phyloP scores from a whole-genome alignment of 2,329 filamentous ascomycete genomes.

The Fusarium mundagurra region DNA sequence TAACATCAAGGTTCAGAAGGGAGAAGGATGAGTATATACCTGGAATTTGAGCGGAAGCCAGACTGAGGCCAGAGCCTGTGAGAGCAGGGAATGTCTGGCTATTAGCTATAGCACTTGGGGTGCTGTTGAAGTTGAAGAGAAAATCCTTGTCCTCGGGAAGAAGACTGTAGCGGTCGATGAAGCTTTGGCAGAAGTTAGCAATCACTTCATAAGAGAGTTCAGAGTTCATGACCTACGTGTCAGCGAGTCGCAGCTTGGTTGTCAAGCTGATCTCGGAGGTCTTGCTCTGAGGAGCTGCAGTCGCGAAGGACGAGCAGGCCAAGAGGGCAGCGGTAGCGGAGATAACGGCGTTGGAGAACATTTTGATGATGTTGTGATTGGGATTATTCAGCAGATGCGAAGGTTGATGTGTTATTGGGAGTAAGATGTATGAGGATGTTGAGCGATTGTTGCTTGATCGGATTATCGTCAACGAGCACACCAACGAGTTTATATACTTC shows the following conservation, averaged over 20 bases:
- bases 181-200: conserved; percentile 39
- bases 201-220: accelerated
- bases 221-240: conserved; percentile 43
- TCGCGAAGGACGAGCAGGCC: conserved; percentile 49
- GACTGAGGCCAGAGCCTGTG: conserved; percentile 59
- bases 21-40: conserved; percentile 25
- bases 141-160: conserved; percentile 57
- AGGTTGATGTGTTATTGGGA: background rate
- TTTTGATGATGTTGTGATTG: background rate
- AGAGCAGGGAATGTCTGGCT: conserved; percentile 66
- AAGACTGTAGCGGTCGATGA: conserved; percentile 55
- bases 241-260: conserved; percentile 51
- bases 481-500: conserved; percentile 10
- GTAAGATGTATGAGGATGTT: background rate
- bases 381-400: background rate
- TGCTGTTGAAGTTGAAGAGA: conserved; percentile 58
- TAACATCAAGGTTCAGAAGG: background rate
- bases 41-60: conserved; percentile 61
- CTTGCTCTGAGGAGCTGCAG: conserved; percentile 35
- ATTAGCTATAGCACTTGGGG: conserved; percentile 57
- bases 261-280: conserved; percentile 44
- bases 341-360: conserved; percentile 13
- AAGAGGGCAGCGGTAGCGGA: conserved; percentile 46
- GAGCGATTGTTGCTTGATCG: background rate
- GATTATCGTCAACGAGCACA: background rate